Conservation (phyloP, 495 filamentous ascomycete genomes). For the Lepraria neglecta region DNA sequence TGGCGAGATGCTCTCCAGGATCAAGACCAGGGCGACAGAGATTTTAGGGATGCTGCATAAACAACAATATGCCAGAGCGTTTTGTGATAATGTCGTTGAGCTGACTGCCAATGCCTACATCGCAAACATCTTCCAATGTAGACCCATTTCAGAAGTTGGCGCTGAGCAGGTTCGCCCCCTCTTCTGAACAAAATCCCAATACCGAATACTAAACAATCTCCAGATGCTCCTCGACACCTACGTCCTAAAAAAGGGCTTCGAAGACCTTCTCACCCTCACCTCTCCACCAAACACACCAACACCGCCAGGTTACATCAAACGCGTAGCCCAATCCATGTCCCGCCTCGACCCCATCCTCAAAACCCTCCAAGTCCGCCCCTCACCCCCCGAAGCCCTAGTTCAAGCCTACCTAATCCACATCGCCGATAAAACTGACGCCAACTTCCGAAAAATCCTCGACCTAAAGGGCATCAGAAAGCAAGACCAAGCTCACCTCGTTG, state of each 20-base stretch:
- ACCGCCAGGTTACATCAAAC: constrained; percentile 69
- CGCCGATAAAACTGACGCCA: constrained; percentile 79
- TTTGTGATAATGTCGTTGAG: constrained; percentile 91
- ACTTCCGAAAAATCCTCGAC: constrained; percentile 95
- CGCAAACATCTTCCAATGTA: constrained; percentile 76
- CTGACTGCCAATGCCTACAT: constrained; percentile 72
- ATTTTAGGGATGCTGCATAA: constrained; percentile 77
- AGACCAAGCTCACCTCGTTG: constrained; percentile 76
- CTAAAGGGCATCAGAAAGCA: constrained; percentile 75
- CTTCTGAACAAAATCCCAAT: not conserved
- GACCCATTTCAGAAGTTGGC: constrained; percentile 83
- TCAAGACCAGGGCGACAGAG: constrained; percentile 63
- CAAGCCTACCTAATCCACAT: constrained; percentile 97
- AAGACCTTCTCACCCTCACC: constrained; percentile 55
- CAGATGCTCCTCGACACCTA: constrained; percentile 94
- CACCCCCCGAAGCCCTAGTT: constrained; percentile 85
- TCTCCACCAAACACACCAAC: constrained; percentile 41
- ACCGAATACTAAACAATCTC: not conserved
- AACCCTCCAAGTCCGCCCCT: constrained; percentile 88
- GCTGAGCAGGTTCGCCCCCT: constrained; percentile 72
- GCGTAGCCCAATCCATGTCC: constrained; percentile 75
- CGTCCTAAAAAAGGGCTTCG: constrained; percentile 76
- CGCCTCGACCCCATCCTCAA: constrained; percentile 91
- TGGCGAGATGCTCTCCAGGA: constrained; percentile 63
- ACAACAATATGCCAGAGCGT: constrained; percentile 87